A percentile compares a stretch with the other conserved stretches of the same genome.
Evolutionary conservation across 2,329 filamentous ascomycete genomes (phyloP).

Genomic region (Aspergillus carbonarius): DNA sequence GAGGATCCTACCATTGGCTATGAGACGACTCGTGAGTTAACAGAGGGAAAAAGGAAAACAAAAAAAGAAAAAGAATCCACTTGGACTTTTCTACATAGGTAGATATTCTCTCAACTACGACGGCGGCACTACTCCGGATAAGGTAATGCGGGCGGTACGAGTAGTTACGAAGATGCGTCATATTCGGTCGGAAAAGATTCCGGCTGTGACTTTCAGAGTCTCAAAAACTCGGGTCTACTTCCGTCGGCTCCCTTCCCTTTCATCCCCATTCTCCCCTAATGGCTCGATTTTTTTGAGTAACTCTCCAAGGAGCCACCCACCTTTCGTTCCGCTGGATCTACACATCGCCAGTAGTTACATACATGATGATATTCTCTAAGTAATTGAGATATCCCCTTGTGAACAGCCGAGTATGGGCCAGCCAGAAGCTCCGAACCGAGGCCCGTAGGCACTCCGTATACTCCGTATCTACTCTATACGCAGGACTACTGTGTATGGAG

Average conservation of each 20-base stretch:
- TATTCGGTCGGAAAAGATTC: slow-evolving; percentile 3
- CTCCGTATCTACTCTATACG: neutral
- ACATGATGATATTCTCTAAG: neutral
- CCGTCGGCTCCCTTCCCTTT: neutral
- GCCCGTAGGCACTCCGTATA: neutral
- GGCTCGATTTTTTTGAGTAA: neutral
- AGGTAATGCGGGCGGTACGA: neutral
- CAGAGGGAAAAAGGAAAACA: no score
- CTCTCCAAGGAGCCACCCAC: neutral
- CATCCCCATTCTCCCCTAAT: neutral
- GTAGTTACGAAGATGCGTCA: slow-evolving; percentile 3
- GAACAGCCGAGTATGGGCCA: neutral
- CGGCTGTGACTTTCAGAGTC: neutral
- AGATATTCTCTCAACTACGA: neutral
- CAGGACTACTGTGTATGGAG: neutral
- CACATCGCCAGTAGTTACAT: neutral
- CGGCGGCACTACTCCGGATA: neutral
- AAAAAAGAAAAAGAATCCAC: no score
- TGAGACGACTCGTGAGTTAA: neutral
- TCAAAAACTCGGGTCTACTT: slow-evolving; percentile 2
- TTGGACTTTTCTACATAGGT: neutral
- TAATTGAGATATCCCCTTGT: neutral
- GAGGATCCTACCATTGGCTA: slow-evolving; percentile 8
- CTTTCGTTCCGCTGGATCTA: neutral
- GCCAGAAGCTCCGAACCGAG: neutral